These are phyloP conservation scores for Asterella californica DNA, from an alignment of 225 moss, liverwort and hornwort genomes.

Conservation along the genomic window DNA sequence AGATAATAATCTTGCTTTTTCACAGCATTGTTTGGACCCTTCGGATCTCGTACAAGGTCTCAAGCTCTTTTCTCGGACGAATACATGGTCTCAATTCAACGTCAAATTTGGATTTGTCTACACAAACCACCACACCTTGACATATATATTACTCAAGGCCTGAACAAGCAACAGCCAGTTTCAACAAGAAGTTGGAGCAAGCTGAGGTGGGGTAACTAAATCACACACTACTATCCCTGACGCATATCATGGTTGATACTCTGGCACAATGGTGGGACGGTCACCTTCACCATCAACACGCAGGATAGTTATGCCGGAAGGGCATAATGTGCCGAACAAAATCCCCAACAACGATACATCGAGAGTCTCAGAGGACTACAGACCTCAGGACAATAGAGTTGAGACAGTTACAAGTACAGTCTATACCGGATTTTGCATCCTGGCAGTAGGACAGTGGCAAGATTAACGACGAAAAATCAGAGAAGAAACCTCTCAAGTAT, in stretches of 20 bases:
- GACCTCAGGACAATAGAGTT: too few species aligned
- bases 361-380: not conserved
- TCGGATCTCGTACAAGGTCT: not conserved
- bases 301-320: not conserved
- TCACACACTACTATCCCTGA: not conserved
- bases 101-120: slow-evolving; percentile 19
- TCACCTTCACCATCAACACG: not conserved
- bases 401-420: not conserved
- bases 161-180: slow-evolving; percentile 13
- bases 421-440: not conserved
- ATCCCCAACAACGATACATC: not conserved
- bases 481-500: not conserved
- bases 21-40: not conserved
- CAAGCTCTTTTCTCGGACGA: too few species aligned
- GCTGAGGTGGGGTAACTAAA: not conserved
- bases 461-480: not conserved
- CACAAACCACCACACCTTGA: slow-evolving; percentile 24
- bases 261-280: not conserved
- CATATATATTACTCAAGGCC: slow-evolving; percentile 18
- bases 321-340: not conserved
- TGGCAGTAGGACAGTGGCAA: not conserved
- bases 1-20: not conserved
- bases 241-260: not conserved
- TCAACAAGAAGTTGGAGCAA: not conserved
- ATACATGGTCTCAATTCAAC: not conserved